These are phyloP conservation scores for Rosellinia necatrix DNA, from an alignment of 2,329 filamentous ascomycete species.

Conservation along the genomic window DNA sequence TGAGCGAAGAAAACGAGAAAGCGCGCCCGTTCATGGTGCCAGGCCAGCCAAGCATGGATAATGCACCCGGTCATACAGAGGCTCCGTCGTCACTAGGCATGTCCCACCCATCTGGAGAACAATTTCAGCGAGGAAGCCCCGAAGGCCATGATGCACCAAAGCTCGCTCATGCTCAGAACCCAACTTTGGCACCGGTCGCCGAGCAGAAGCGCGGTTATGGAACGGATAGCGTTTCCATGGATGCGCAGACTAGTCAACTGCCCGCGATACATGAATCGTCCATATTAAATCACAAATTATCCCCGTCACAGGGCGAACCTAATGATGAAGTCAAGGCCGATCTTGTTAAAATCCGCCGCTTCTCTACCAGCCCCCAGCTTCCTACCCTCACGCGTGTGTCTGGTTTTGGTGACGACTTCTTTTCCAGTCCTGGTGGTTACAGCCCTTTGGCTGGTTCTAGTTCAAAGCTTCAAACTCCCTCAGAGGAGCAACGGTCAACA, in stretches of 20 bases:
- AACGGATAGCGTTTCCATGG: constrained; percentile 49
- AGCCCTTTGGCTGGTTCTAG: constrained; percentile 3
- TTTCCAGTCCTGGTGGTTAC: constrained; percentile 45
- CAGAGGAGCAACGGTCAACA: neutral
- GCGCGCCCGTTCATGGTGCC: constrained; percentile 62
- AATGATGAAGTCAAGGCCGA: constrained; percentile 20
- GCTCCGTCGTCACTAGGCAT: constrained; percentile 32
- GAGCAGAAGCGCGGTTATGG: constrained; percentile 65
- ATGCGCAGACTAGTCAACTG: constrained; percentile 15
- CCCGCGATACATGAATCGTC: constrained; percentile 1
- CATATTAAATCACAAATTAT: neutral
- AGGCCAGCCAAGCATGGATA: constrained; percentile 60
- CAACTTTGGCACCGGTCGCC: constrained; percentile 56
- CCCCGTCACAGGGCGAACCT: neutral
- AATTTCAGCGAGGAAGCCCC: constrained; percentile 33
- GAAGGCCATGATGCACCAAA: constrained; percentile 45
- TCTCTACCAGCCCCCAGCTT: constrained; percentile 61
- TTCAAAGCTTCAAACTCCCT: constrained; percentile 1
- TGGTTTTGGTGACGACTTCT: constrained; percentile 63
- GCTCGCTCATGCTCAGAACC: constrained; percentile 43
- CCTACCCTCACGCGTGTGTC: constrained; percentile 64
- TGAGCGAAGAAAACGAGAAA: constrained; percentile 67
- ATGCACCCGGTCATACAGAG: constrained; percentile 42
- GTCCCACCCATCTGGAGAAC: constrained; percentile 31
- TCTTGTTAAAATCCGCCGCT: constrained; percentile 35